Conservation (phyloP, 2,329 filamentous ascomycete genomes). For the Penicillium sp. region DNA sequence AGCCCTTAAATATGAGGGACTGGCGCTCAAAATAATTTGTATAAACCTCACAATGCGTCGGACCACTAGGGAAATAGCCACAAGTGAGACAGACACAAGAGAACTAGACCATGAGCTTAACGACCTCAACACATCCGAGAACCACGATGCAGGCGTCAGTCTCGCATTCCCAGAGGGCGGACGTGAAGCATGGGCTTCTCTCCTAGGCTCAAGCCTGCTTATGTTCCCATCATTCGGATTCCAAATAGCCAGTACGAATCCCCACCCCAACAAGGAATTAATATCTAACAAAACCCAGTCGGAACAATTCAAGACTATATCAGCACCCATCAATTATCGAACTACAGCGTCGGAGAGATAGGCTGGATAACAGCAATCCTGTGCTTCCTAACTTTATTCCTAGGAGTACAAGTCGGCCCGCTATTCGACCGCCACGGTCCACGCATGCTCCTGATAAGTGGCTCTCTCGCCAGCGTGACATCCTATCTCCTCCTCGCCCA, state of each 20-base stretch:
- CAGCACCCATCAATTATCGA: slow-evolving; percentile 44
- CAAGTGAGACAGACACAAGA: background rate
- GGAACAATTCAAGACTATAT: slow-evolving; percentile 53
- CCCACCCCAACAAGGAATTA: background rate
- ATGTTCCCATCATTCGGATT: slow-evolving; percentile 48
- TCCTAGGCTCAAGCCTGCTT: slow-evolving; percentile 35
- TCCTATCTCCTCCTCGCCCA: slow-evolving; percentile 50
- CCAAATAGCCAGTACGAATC: slow-evolving; percentile 38
- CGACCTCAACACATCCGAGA: background rate
- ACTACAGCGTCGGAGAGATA: slow-evolving; percentile 46
- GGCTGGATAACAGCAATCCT: slow-evolving; percentile 54
- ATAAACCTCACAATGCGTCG: slow-evolving; percentile 1
- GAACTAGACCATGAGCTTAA: too few relatives aligned
- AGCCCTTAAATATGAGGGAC: background rate
- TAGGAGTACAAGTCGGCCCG: slow-evolving; percentile 51
- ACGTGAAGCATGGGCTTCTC: slow-evolving; percentile 34
- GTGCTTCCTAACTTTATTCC: slow-evolving; percentile 46
- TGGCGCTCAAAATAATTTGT: background rate
- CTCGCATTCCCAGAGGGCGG: slow-evolving; percentile 32
- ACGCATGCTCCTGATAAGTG: slow-evolving; percentile 39
- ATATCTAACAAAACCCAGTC: slow-evolving; percentile 26
- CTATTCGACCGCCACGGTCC: slow-evolving; percentile 52
- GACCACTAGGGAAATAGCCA: background rate
- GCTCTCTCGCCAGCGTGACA: slow-evolving; percentile 37
- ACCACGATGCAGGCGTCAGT: slow-evolving; percentile 11